Evolutionary conservation across 78 protist genomes (phyloP).

Genomic region (Pigoraptor vietnamica): DNA sequence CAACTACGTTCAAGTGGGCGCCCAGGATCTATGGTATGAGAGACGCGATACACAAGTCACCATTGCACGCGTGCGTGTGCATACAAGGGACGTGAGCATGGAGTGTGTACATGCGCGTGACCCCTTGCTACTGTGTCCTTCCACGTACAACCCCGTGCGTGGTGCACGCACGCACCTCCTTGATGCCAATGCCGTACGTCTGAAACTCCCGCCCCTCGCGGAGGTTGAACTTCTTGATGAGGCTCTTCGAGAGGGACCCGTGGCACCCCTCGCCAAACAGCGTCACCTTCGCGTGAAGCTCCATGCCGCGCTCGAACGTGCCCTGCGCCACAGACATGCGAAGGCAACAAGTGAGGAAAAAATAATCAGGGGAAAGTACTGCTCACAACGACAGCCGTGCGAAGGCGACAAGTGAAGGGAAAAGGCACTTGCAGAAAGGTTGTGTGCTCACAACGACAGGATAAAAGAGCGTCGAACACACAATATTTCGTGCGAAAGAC

Average conservation of each 20-base stretch:
- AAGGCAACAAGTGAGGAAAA: background rate
- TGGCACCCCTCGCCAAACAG: slow-evolving; percentile 92
- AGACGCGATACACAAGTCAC: no score
- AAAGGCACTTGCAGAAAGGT: background rate
- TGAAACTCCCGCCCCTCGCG: slow-evolving; percentile 65
- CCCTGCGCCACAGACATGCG: slow-evolving; percentile 16
- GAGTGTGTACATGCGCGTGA: no score
- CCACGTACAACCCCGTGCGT: background rate
- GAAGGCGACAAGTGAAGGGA: background rate
- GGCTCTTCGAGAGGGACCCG: slow-evolving; percentile 77
- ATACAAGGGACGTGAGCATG: no score
- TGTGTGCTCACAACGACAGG: background rate
- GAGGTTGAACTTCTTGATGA: slow-evolving; percentile 60
- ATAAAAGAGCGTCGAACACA: background rate
- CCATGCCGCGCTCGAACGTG: slow-evolving; percentile 86
- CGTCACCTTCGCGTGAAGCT: slow-evolving; percentile 78
- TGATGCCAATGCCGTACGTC: slow-evolving; percentile 91
- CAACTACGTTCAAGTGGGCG: no score
- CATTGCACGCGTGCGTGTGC: no score
- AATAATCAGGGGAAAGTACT: background rate
- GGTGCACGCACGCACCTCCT: slow-evolving; percentile 56
- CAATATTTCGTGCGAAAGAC: no score
- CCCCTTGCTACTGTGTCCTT: background rate
- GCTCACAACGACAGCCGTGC: background rate
- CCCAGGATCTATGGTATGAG: no score